Conservation (phyloP, 164 flowering plant genomes). For the Houttuynia cordata region DNA sequence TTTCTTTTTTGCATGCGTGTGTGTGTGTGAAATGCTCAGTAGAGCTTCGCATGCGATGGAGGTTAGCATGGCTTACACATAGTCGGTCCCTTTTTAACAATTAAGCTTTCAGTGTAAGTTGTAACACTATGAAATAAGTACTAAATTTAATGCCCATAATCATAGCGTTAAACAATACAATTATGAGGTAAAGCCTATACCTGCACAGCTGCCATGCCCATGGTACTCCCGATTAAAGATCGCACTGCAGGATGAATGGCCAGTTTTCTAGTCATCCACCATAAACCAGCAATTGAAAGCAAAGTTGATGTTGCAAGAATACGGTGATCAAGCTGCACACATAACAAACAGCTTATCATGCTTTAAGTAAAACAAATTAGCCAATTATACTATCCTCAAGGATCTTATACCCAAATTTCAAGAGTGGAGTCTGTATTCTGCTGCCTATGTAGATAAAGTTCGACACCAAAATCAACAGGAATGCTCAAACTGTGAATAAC, state of each 20-base stretch:
- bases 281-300: slow-evolving; percentile 5
- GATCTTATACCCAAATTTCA: too few relatives aligned
- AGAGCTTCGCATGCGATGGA: too few relatives aligned
- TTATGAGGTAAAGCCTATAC: slow-evolving; percentile 17
- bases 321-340: slow-evolving; percentile 78
- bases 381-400: background rate
- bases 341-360: background rate
- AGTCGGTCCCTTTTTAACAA: too few relatives aligned
- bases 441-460: background rate
- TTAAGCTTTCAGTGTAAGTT: background rate
- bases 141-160: background rate
- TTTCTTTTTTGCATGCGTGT: too few relatives aligned
- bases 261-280: slow-evolving; percentile 58
- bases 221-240: slow-evolving; percentile 57
- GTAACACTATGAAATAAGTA: background rate
- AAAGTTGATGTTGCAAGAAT: slow-evolving; percentile 21
- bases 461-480: too few relatives aligned
- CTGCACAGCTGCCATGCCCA: slow-evolving; percentile 91
- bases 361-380: background rate
- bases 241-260: slow-evolving; percentile 83
- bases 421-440: background rate
- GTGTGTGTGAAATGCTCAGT: too few relatives aligned
- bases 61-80: too few relatives aligned
- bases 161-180: background rate
- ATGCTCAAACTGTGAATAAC: too few relatives aligned